Base-by-base conservation (phyloP, 352 stramenopile species). In the Phytophthora citricola region DNA sequence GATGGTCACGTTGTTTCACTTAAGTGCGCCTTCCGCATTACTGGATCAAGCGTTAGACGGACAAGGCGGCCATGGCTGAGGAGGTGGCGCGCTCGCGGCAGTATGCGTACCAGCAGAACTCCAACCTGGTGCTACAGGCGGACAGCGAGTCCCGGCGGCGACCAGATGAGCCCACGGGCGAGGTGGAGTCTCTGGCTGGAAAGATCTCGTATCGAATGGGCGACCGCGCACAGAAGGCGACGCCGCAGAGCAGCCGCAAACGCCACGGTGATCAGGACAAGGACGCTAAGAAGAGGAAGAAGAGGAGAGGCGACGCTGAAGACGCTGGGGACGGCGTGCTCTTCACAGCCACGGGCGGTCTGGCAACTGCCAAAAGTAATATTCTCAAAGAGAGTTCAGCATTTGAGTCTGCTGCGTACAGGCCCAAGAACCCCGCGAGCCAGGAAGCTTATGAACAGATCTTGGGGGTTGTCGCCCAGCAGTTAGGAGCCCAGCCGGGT, bases 51-150 rank as follows among this genome's bases (percentile, higher is more conserved):
- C 11, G 38, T 36, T 11, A 34, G 38, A 43, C 20, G 17, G 20
- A 31, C 20, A 32, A 31, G 9, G 17, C 3, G 6, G 39, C 11
- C 17, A 97, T 98, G 92, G 89, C 91, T 22, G 89, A 97, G 78
- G 91, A 97, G 53, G 85, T 90, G 56, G 90, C 89, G 54, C 90
- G 91, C 17, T 94, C 89, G 66, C 79, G 90, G 53, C 89, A 97
- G 71, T 98, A 98, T 85, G 91, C 93, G 62, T 98, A 98, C 83
- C 69, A 77, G 62, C 78, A 93, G 71, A 98, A 98, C 83, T 98
- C 91, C 31, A 98, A 98, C 76, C 77, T 98, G 45, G 95, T 98
- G 69, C 78, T 98, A 47, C 87, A 98, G 72, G 90, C 93, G 6
- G 92, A 98, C 58, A 88, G 85, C 65, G 90, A 94, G 58, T 90